These are phyloP conservation scores for Lactarius evosmus DNA, from an alignment of 768 basidiomycete genomes.

Conservation along the genomic window DNA sequence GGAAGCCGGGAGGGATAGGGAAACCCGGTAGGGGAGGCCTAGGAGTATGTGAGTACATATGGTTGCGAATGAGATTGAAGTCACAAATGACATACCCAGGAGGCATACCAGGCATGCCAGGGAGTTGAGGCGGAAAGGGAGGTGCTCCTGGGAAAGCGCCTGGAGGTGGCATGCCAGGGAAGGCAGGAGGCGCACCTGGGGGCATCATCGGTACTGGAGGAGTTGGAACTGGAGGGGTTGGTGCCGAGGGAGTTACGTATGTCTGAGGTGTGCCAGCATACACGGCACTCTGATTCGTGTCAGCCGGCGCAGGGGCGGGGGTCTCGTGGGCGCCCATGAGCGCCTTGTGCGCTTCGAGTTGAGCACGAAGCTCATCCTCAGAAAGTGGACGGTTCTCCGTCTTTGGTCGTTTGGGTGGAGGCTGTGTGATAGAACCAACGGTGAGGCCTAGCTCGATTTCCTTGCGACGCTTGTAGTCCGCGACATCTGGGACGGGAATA, in stretches of 20 bases:
- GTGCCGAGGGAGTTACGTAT: constrained; percentile 48
- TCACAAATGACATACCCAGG: constrained; percentile 38
- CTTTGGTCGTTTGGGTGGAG: constrained; percentile 77
- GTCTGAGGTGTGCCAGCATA: constrained; percentile 74
- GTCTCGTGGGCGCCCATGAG: constrained; percentile 71
- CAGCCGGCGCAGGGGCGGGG: constrained; percentile 38
- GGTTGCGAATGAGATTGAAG: constrained; percentile 36
- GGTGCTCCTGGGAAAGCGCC: constrained; percentile 40
- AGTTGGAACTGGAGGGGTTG: constrained; percentile 32
- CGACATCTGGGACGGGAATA: constrained; percentile 89
- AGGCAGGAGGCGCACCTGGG: constrained; percentile 42
- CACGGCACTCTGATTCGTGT: constrained; percentile 52
- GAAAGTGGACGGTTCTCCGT: constrained; percentile 72
- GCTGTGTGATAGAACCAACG: constrained; percentile 77
- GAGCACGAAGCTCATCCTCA: constrained; percentile 80
- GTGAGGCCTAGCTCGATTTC: constrained; percentile 89
- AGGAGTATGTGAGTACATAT: constrained; percentile 35
- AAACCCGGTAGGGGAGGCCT: constrained; percentile 35
- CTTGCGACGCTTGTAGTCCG: constrained; percentile 93
- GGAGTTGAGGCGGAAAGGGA: constrained; percentile 36
- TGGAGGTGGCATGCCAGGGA: constrained; percentile 46
- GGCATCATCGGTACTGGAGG: constrained; percentile 40
- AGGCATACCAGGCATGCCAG: constrained; percentile 38
- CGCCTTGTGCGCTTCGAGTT: constrained; percentile 85
- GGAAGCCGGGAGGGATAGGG: constrained; percentile 35